A percentile compares a stretch with the other conserved stretches of the same genome.
Evolutionary conservation across 1,284 basidiomycete species (phyloP).

Genomic region (Trichosporon sp.): DNA sequence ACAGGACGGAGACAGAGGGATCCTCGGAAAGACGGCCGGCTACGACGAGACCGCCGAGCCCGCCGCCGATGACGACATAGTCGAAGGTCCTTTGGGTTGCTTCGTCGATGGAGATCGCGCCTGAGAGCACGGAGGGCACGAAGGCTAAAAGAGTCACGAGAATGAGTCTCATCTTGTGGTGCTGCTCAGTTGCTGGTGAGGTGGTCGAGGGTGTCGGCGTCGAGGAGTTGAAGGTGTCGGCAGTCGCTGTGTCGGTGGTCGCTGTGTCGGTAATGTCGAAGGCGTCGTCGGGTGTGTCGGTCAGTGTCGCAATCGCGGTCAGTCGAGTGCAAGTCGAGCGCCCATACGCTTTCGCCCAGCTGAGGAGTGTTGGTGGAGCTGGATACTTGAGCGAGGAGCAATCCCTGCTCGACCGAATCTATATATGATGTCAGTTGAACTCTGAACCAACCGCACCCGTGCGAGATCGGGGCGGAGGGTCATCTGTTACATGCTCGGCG

Average conservation of each 20-base stretch:
- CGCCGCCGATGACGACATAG: constrained; percentile 29
- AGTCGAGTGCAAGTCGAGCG: neutral
- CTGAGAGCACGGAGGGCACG: neutral
- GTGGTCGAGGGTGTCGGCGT: neutral
- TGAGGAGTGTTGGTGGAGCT: neutral
- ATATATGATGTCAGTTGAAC: neutral
- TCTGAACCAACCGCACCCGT: too few species aligned
- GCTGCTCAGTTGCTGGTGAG: too few species aligned
- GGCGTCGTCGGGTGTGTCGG: neutral
- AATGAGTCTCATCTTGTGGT: neutral
- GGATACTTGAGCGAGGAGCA: too few species aligned
- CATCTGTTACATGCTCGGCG: too few species aligned
- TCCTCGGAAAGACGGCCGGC: constrained; percentile 28
- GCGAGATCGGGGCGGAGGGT: neutral
- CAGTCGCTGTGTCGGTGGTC: neutral
- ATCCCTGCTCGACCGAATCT: neutral
- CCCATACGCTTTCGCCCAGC: neutral
- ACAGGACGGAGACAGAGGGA: constrained; percentile 20
- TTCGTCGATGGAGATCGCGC: neutral
- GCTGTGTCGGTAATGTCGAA: neutral
- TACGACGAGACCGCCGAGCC: constrained; percentile 26
- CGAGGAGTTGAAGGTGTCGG: neutral
- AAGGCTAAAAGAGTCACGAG: neutral
- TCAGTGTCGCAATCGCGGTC: neutral
- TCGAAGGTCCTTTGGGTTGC: constrained; percentile 11